phyloP scores from a whole-genome alignment of 73 alveolate species.

The Breviolum minutum region DNA sequence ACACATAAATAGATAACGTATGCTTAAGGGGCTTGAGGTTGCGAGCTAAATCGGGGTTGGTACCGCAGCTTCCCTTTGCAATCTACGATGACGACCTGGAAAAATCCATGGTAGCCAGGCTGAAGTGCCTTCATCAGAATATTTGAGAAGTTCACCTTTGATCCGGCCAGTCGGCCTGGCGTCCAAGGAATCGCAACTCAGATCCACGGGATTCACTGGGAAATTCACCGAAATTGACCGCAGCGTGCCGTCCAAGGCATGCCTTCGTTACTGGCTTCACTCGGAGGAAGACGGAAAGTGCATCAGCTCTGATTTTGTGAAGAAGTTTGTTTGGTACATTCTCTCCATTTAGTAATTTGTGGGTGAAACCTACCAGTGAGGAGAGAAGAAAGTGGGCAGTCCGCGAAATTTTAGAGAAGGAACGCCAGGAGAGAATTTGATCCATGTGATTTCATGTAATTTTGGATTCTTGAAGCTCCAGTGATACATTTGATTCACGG shows the following conservation, averaged over 20 bases:
- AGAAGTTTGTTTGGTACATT: background rate
- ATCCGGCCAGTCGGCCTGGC: constrained; percentile 75
- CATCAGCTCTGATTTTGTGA: background rate
- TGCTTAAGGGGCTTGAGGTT: too few species aligned
- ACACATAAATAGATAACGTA: too few species aligned
- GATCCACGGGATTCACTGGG: background rate
- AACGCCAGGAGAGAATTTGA: constrained; percentile 41
- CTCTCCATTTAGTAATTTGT: background rate
- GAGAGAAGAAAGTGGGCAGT: constrained; percentile 92
- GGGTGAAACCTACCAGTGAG: background rate
- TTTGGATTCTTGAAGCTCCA: background rate
- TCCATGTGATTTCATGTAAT: background rate
- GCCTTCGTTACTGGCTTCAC: constrained; percentile 72
- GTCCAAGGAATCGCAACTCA: background rate
- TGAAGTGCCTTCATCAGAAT: too few species aligned
- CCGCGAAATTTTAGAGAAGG: constrained; percentile 85
- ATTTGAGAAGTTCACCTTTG: too few species aligned
- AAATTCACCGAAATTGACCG: background rate
- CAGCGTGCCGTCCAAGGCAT: constrained; percentile 16
- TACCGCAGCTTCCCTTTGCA: too few species aligned
- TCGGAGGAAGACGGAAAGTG: constrained; percentile 45
- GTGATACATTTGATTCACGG: background rate
- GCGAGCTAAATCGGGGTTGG: too few species aligned
- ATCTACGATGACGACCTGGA: too few species aligned
- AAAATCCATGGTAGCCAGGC: too few species aligned